These are phyloP conservation scores for Dactylellina haptotyla DNA, from an alignment of 2,329 filamentous ascomycete genomes.

Conservation along the genomic window DNA sequence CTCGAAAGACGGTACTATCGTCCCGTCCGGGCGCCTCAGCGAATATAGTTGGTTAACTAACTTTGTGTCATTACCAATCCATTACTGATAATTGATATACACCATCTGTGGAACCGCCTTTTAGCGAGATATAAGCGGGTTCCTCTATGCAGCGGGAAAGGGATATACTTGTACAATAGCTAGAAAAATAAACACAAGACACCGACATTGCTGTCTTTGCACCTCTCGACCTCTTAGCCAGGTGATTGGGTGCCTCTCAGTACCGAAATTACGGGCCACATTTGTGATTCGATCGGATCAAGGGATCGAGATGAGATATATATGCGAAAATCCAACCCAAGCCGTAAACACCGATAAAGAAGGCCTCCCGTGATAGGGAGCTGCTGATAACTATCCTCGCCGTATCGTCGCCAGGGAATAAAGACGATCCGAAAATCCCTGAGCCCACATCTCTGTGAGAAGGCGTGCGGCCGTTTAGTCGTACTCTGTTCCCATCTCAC, in stretches of 20 bases:
- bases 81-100: slow-evolving; percentile 35
- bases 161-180: slow-evolving; percentile 16
- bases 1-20: slow-evolving; percentile 7
- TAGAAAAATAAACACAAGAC: neutral
- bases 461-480: slow-evolving; percentile 12
- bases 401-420: too few species aligned
- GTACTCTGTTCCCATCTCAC: slow-evolving; percentile 49
- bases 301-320: slow-evolving; percentile 13
- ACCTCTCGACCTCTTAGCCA: slow-evolving; percentile 5
- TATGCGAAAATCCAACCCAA: neutral
- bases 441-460: neutral
- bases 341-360: neutral
- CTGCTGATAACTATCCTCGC: too few species aligned
- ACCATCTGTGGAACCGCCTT: slow-evolving; percentile 47
- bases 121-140: slow-evolving; percentile 35
- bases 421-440: too few species aligned
- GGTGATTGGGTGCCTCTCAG: slow-evolving; percentile 24
- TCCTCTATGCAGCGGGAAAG: slow-evolving; percentile 29
- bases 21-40: neutral
- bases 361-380: too few species aligned
- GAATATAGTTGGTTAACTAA: slow-evolving; percentile 30
- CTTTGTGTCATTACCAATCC: slow-evolving; percentile 35
- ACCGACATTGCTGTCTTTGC: slow-evolving; percentile 26
- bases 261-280: slow-evolving; percentile 30
- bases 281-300: slow-evolving; percentile 23